Evolutionary conservation across 1,284 basidiomycete species (phyloP).

Genomic region (Earliella scabrosa): DNA sequence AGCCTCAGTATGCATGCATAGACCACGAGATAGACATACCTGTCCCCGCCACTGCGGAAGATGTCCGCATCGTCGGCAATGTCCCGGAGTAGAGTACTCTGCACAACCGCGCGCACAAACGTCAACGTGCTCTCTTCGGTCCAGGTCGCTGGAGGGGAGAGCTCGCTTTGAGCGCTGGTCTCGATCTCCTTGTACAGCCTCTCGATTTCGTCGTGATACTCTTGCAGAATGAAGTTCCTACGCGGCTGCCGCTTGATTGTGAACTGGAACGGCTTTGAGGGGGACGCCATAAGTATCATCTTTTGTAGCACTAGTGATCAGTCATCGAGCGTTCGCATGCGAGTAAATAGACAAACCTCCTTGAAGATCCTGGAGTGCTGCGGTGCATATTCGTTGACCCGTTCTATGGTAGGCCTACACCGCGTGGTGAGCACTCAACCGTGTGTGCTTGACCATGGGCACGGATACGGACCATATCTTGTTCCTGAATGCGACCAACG

Average conservation of each 20-base stretch:
- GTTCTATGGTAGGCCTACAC: slow-evolving; percentile 41
- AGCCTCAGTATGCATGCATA: not conserved
- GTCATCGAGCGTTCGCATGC: too few relatives aligned
- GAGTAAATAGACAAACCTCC: slow-evolving; percentile 22
- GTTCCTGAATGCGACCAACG: slow-evolving; percentile 37
- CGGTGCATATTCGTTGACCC: slow-evolving; percentile 43
- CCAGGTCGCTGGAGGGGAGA: slow-evolving; percentile 36
- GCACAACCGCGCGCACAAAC: slow-evolving; percentile 35
- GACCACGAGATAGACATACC: slow-evolving; percentile 31
- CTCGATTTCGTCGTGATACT: slow-evolving; percentile 41
- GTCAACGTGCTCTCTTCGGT: slow-evolving; percentile 18
- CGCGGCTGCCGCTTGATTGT: slow-evolving; percentile 41
- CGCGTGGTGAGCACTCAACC: too few relatives aligned
- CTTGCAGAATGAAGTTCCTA: slow-evolving; percentile 36
- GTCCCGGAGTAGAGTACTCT: slow-evolving; percentile 27
- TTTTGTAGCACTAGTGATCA: slow-evolving; percentile 3
- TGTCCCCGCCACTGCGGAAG: slow-evolving; percentile 47
- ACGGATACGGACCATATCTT: slow-evolving; percentile 34
- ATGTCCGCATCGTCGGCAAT: slow-evolving; percentile 40
- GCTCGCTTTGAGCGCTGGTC: slow-evolving; percentile 30
- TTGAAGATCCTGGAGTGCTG: slow-evolving; percentile 46
- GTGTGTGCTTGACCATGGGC: too few relatives aligned
- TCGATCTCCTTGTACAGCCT: slow-evolving; percentile 37
- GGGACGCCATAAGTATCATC: slow-evolving; percentile 40
- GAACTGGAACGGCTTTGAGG: slow-evolving; percentile 39